Conservation (phyloP, 139 green algal genomes). For the Chlorella sp. region DNA sequence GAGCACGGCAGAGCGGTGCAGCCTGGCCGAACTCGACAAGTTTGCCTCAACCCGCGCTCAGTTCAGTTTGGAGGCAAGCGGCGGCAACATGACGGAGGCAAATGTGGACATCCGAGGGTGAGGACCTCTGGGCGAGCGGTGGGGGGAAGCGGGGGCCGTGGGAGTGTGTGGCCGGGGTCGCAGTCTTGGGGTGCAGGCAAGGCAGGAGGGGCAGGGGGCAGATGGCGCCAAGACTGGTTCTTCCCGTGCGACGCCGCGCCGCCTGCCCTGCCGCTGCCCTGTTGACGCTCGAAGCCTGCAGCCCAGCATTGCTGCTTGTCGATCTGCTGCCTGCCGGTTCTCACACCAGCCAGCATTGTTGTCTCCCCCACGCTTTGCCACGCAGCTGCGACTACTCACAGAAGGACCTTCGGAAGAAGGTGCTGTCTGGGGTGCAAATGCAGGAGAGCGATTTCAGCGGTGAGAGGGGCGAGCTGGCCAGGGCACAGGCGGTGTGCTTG, state of each 20-base stretch:
- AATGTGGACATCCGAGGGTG: slow-evolving; percentile 64
- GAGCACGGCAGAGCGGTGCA: slow-evolving; percentile 43
- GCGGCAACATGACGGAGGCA: slow-evolving; percentile 64
- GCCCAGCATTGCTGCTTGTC: too few relatives aligned
- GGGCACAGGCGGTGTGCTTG: background rate
- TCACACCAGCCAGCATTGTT: background rate
- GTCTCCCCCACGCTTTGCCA: background rate
- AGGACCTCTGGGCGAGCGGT: background rate
- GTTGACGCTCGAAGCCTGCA: too few relatives aligned
- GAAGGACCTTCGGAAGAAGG: slow-evolving; percentile 56
- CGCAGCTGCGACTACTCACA: slow-evolving; percentile 55
- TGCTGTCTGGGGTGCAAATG: slow-evolving; percentile 64
- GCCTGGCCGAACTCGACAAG: slow-evolving; percentile 58
- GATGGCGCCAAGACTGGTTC: too few relatives aligned
- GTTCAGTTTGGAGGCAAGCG: slow-evolving; percentile 51
- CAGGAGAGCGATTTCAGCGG: slow-evolving; percentile 16
- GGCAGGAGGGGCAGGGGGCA: too few relatives aligned
- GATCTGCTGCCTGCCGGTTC: background rate
- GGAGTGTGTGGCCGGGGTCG: too few relatives aligned
- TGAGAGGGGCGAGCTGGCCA: background rate
- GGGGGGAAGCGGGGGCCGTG: too few relatives aligned
- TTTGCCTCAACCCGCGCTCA: slow-evolving; percentile 58
- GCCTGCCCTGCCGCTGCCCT: too few relatives aligned
- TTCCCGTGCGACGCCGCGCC: too few relatives aligned
- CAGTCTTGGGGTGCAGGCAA: too few relatives aligned